Evolutionary conservation across 495 filamentous ascomycete genomes (phyloP).

Genomic region (Penicillium paradoxum): DNA sequence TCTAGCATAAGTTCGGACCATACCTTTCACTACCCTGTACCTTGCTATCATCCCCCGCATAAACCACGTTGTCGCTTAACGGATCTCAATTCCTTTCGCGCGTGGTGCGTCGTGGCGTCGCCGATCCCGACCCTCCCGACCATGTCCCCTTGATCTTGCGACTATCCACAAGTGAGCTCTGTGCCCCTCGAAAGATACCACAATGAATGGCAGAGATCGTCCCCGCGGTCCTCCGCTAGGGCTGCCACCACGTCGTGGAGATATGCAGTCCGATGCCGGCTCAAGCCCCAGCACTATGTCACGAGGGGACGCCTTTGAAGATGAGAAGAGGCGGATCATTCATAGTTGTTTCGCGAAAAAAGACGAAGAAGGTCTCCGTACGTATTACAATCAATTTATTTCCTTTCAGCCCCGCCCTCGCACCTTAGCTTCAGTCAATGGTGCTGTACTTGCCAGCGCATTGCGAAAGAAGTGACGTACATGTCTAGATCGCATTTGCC

Average conservation of each 20-base stretch:
- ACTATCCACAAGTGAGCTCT: constrained; percentile 26
- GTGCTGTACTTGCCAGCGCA: constrained; percentile 8
- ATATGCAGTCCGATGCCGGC: constrained; percentile 27
- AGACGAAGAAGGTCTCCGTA: constrained; percentile 77
- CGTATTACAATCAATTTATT: constrained; percentile 25
- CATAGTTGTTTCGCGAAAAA: constrained; percentile 87
- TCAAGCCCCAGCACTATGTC: constrained; percentile 42
- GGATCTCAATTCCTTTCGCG: constrained; percentile 9
- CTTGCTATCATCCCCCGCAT: background rate
- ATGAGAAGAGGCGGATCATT: constrained; percentile 90
- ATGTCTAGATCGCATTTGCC: background rate
- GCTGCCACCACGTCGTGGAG: constrained; percentile 29
- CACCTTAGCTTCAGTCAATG: background rate
- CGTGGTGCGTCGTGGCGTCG: constrained; percentile 15
- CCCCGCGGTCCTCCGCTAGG: constrained; percentile 26
- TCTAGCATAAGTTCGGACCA: constrained; percentile 7
- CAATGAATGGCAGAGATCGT: constrained; percentile 38
- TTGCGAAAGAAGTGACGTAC: constrained; percentile 6
- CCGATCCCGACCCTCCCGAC: constrained; percentile 23
- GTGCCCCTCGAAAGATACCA: constrained; percentile 22
- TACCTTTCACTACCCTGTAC: background rate
- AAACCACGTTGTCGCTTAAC: background rate
- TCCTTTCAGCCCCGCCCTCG: background rate
- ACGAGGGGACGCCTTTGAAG: constrained; percentile 87
- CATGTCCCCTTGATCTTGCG: constrained; percentile 36